These are phyloP conservation scores for Fusarium sp. DNA, from an alignment of 2,329 filamentous ascomycete genomes.

Conservation along the genomic window DNA sequence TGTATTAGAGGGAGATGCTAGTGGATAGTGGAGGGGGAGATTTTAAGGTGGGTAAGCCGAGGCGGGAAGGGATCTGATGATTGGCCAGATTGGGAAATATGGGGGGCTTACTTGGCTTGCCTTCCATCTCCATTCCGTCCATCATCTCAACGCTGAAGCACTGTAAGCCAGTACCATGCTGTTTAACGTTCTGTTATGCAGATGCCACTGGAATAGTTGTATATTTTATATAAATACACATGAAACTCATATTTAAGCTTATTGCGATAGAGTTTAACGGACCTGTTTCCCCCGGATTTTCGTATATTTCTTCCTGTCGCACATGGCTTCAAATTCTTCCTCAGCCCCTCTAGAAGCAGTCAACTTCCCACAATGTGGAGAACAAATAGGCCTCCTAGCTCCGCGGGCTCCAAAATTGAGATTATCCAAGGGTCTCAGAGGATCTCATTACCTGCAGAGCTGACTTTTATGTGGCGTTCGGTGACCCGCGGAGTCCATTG, in stretches of 20 bases:
- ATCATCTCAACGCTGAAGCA: background rate
- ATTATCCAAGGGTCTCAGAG: constrained; percentile 10
- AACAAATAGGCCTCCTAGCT: constrained; percentile 3
- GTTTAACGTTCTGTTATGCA: background rate
- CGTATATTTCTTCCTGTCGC: background rate
- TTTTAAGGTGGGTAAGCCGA: constrained; percentile 26
- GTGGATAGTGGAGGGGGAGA: constrained; percentile 13
- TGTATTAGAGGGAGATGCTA: constrained; percentile 33
- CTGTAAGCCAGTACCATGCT: background rate
- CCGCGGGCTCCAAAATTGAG: constrained; percentile 30
- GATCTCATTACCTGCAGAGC: background rate
- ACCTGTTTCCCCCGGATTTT: background rate
- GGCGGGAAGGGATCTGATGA: constrained; percentile 12
- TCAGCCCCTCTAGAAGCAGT: constrained; percentile 4
- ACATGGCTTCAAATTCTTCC: background rate
- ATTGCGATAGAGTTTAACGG: background rate
- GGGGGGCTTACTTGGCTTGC: background rate
- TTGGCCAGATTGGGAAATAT: constrained; percentile 4
- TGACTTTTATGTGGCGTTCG: background rate
- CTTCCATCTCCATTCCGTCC: constrained; percentile 2
- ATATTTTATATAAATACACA: background rate
- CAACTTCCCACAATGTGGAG: constrained; percentile 9
- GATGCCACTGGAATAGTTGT: background rate
- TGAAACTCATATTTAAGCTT: background rate
- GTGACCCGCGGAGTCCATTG: background rate